These are phyloP conservation scores for Poronia punctata DNA, from an alignment of 495 filamentous ascomycete species.

Conservation along the genomic window DNA sequence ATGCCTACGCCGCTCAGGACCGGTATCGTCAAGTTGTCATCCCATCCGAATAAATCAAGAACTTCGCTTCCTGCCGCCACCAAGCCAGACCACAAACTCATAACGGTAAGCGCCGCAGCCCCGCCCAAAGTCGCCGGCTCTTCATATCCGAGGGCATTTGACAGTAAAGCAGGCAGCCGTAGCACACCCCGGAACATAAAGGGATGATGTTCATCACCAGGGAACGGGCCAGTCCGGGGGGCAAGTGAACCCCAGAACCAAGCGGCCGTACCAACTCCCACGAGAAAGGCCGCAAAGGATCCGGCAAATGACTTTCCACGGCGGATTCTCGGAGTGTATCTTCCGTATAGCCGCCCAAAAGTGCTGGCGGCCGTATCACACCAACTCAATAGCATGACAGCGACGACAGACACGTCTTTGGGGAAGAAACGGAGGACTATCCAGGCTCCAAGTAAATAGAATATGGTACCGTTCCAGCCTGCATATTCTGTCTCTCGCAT, in stretches of 20 bases:
- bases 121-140: conserved; percentile 53
- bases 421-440: conserved; percentile 78
- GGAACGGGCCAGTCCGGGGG: conserved; percentile 58
- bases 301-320: conserved; percentile 88
- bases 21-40: conserved; percentile 96
- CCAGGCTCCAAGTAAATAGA: conserved; percentile 88
- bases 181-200: conserved; percentile 81
- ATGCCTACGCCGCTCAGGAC: conserved; percentile 83
- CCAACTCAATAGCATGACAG: conserved; percentile 86
- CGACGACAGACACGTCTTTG: conserved; percentile 89
- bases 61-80: conserved; percentile 85
- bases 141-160: conserved; percentile 43
- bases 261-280: conserved; percentile 72
- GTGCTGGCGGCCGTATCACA: conserved; percentile 96
- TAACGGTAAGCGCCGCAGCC: conserved; percentile 65
- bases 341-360: conserved; percentile 78
- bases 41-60: conserved; percentile 83
- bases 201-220: conserved; percentile 53
- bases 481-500: conserved; percentile 95
- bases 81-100: conserved; percentile 82
- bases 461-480: conserved; percentile 94
- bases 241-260: conserved; percentile 84
- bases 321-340: conserved; percentile 78
- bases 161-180: conserved; percentile 49
- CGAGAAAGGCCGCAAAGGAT: conserved; percentile 70